A percentile compares a stretch with the other conserved stretches of the same genome.
phyloP scores from a whole-genome alignment of 1,139 yeast genomes.

The Candida sanyaensis region DNA sequence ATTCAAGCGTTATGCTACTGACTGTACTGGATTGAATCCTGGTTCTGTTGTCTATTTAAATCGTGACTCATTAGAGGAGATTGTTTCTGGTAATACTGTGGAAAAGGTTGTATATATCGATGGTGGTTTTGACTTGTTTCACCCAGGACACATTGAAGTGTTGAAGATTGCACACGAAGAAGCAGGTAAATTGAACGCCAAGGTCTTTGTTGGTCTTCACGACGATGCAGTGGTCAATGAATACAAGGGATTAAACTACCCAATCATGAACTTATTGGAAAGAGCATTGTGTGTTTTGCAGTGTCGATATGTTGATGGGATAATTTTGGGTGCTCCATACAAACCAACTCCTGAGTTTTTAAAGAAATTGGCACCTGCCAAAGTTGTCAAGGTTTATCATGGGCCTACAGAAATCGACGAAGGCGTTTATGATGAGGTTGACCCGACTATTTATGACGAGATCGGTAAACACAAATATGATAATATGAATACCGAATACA shows the following conservation, averaged over 20 bases:
- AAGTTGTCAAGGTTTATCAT: constrained; percentile 54
- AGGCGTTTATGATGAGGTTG: constrained; percentile 42
- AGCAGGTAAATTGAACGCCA: constrained; percentile 38
- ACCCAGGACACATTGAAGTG: constrained; percentile 88
- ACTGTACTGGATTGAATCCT: constrained; percentile 57
- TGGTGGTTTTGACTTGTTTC: constrained; percentile 91
- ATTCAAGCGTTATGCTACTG: constrained; percentile 65
- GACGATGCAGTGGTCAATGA: constrained; percentile 61
- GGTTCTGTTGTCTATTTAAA: constrained; percentile 63
- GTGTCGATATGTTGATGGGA: constrained; percentile 80
- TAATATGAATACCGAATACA: constrained; percentile 61
- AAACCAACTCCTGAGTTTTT: constrained; percentile 45
- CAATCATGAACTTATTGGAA: constrained; percentile 86
- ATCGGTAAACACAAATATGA: constrained; percentile 60
- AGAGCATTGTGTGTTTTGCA: constrained; percentile 86
- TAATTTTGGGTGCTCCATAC: constrained; percentile 70
- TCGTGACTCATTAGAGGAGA: constrained; percentile 12
- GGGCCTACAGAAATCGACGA: constrained; percentile 56
- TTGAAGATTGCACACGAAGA: constrained; percentile 46
- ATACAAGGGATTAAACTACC: constrained; percentile 67
- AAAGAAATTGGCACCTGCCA: constrained; percentile 30
- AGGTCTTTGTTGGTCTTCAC: constrained; percentile 70
- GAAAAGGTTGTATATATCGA: constrained; percentile 57
- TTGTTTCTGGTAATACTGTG: constrained; percentile 37
- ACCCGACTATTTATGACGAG: constrained; percentile 33